A percentile compares a stretch with the other conserved stretches of the same genome.
Evolutionary conservation across 164 flowering plant species (phyloP).

Genomic region (Pachysandra terminalis): DNA sequence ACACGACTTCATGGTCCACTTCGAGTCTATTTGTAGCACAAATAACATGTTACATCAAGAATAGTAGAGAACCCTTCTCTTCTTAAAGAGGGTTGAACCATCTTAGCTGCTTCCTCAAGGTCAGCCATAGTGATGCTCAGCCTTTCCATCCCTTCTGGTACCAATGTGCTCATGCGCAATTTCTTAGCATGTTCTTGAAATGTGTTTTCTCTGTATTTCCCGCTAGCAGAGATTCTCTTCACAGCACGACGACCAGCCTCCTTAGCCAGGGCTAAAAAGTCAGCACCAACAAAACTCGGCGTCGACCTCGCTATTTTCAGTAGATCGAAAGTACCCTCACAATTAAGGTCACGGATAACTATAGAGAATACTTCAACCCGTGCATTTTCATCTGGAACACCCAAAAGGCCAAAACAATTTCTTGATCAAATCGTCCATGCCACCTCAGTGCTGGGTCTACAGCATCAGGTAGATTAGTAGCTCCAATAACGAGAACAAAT

Average conservation of each 20-base stretch:
- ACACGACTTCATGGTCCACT: constrained; percentile 67
- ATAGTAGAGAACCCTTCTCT: constrained; percentile 69
- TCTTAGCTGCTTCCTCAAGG: constrained; percentile 63
- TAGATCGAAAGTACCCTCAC: constrained; percentile 75
- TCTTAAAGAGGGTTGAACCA: too few species aligned
- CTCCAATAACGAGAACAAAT: constrained; percentile 90
- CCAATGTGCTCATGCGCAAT: constrained; percentile 49
- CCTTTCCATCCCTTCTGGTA: constrained; percentile 46
- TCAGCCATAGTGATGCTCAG: constrained; percentile 52
- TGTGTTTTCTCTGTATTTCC: constrained; percentile 28
- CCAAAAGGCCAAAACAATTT: constrained; percentile 65
- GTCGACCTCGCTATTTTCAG: constrained; percentile 67
- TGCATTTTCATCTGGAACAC: constrained; percentile 87
- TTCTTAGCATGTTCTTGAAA: constrained; percentile 27
- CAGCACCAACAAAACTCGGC: constrained; percentile 95
- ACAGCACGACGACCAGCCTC: constrained; percentile 85
- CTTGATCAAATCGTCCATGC: constrained; percentile 90
- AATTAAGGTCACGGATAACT: constrained; percentile 51
- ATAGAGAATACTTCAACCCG: constrained; percentile 71
- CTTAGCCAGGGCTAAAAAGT: constrained; percentile 58
- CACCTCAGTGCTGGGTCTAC: constrained; percentile 86
- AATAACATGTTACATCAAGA: constrained; percentile 60
- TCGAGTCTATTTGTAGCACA: too few species aligned
- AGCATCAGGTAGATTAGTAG: constrained; percentile 95
- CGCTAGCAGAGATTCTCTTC: constrained; percentile 52